A percentile compares a stretch with the other conserved stretches of the same genome.
phyloP scores from a whole-genome alignment of 2,329 filamentous ascomycete species.

The Scedosporium aurantiacum region DNA sequence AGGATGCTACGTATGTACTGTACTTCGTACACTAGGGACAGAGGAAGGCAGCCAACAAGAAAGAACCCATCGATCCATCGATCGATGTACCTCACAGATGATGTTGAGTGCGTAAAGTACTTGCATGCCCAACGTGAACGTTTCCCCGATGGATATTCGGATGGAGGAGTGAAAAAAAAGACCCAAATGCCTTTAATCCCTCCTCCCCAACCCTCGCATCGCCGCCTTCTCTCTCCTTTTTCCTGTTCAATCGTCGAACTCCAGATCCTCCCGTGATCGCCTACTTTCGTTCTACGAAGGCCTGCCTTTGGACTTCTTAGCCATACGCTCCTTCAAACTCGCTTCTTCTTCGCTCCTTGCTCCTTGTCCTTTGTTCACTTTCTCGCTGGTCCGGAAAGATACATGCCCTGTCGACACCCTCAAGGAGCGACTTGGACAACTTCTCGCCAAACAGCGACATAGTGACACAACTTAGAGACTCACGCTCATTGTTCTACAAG shows the following conservation, averaged over 20 bases:
- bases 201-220: constrained; percentile 15
- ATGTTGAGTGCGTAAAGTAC: neutral
- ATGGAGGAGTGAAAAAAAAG: neutral
- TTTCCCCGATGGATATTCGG: neutral
- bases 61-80: no score
- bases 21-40: no score
- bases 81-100: no score
- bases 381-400: constrained; percentile 1
- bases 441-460: neutral
- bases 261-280: constrained; percentile 14
- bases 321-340: constrained; percentile 1
- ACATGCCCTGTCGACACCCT: neutral
- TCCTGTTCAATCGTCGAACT: constrained; percentile 17
- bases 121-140: neutral
- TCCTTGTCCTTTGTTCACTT: neutral
- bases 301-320: neutral
- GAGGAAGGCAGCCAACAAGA: no score
- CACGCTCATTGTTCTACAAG: neutral
- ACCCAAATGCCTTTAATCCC: constrained; percentile 12
- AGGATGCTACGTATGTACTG: neutral
- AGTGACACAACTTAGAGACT: neutral
- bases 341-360: neutral
- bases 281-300: neutral
- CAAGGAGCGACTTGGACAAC: neutral
- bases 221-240: constrained; percentile 13